Evolutionary conservation across 2,329 filamentous ascomycete species (phyloP).

Genomic region (Phaeosphaeria sp.): DNA sequence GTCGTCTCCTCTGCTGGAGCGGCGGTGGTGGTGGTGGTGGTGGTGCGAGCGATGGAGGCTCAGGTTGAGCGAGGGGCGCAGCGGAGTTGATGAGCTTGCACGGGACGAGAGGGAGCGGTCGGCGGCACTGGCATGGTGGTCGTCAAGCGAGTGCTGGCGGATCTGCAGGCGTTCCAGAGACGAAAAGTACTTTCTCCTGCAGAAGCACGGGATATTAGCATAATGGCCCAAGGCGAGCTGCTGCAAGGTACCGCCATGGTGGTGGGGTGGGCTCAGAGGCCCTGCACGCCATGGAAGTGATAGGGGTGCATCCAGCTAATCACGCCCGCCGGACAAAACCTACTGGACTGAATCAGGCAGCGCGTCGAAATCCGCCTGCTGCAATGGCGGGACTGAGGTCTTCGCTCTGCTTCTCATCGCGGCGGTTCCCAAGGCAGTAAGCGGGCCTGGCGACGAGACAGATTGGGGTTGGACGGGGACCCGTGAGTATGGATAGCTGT

Average conservation of each 20-base stretch:
- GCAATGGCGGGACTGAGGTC: constrained; percentile 30
- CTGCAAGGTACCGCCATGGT: constrained; percentile 38
- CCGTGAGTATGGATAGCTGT: neutral
- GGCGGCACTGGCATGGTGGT: constrained; percentile 27
- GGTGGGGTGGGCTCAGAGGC: constrained; percentile 26
- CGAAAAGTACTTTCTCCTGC: constrained; percentile 72
- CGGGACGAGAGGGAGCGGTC: constrained; percentile 34
- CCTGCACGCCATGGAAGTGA: constrained; percentile 36
- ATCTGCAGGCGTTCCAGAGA: constrained; percentile 73
- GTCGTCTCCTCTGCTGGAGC: constrained; percentile 13
- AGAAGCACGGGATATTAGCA: constrained; percentile 30
- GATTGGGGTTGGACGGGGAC: neutral
- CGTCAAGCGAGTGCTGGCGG: constrained; percentile 55
- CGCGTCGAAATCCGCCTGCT: constrained; percentile 50
- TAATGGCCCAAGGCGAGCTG: constrained; percentile 10
- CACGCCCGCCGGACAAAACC: constrained; percentile 26
- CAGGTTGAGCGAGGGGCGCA: constrained; percentile 27
- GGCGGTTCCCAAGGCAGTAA: constrained; percentile 10
- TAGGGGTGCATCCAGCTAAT: constrained; percentile 18
- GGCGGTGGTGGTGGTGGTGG: constrained; percentile 34
- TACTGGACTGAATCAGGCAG: constrained; percentile 54
- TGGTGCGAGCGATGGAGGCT: constrained; percentile 42
- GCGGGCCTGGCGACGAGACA: constrained; percentile 4
- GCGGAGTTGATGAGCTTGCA: constrained; percentile 24
- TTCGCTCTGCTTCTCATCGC: constrained; percentile 39